Evolutionary conservation across 768 basidiomycete species (phyloP), one percentile per base, ranked within the genome.

Genomic region (Ramaria rubella): DNA sequence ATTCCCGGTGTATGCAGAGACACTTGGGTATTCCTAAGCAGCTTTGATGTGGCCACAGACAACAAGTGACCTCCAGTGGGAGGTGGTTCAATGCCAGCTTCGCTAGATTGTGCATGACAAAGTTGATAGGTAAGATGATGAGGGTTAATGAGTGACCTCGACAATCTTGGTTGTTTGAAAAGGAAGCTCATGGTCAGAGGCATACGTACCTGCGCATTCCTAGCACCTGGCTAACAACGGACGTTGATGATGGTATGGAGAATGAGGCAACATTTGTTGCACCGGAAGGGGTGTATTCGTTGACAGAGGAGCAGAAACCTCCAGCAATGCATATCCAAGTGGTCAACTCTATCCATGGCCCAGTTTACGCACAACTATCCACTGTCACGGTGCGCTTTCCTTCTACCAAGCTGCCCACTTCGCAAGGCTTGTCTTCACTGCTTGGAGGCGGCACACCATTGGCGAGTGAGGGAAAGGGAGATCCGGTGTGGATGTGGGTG

Each of bases 261-360:
- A 87, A 79, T 77, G 88, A 90, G 53, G 79, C 81, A 58, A 86
- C 88, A 24, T 91, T 93, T 70, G 85, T 91, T 44, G 90, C 90
- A 31, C 90, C 90, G 52, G 90, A 93, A 70, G 90, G 90, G 62
- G 88, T 92, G 42, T 93, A 93, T 74, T 85, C 88, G 24, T 80
- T 90, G 67, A 89, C 86, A 17, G 90, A 92, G 63, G 91, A 92
- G 65, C 85, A 88, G 76, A 90, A 85, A 68, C 83, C 87, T 0
- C 72, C 77, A 43, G 67, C 73, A 31, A 62, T 73, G 49, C 77
- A 78, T 59, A 70, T 70, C 51, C 72, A 45, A 24, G 65, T 72
- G 45, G 66, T 66, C 56, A 60, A 69, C 29, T 57, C 72, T 59
- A 62, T 63, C 36, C 59, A 69, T 21, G 29, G 29, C 23, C 44